Conservation (phyloP, 2,329 filamentous ascomycete species). For the Pseudonectria foliicola region DNA sequence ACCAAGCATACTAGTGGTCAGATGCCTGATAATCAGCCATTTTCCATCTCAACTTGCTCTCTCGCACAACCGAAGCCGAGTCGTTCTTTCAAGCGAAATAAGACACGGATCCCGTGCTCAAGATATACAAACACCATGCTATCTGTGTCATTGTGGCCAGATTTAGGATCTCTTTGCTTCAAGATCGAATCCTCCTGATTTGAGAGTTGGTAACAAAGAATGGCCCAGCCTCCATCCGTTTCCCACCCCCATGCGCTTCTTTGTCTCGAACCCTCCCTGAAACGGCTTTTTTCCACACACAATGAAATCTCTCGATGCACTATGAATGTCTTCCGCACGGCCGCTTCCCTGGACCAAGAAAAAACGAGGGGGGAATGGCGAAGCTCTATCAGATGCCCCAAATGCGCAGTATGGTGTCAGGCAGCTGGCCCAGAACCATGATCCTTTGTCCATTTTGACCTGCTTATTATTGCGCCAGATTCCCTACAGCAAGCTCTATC, state of each 20-base stretch:
- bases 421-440: neutral
- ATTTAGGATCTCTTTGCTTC: slow-evolving; percentile 5
- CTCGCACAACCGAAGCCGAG: too few species aligned
- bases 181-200: neutral
- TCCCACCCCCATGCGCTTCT: slow-evolving; percentile 3
- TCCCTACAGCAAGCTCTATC: too few species aligned
- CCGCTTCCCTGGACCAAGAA: slow-evolving; percentile 1
- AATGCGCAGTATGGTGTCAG: neutral
- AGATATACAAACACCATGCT: slow-evolving; percentile 1
- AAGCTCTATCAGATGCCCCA: too few species aligned
- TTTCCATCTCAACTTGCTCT: too few species aligned
- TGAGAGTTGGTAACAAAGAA: slow-evolving; percentile 15
- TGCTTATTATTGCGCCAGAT: slow-evolving; percentile 13
- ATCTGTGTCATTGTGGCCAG: slow-evolving; percentile 2
- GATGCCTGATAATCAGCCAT: too few species aligned
- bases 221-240: slow-evolving; percentile 3
- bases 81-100: too few species aligned
- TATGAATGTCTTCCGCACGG: neutral
- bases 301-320: slow-evolving; percentile 4
- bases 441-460: slow-evolving; percentile 14
- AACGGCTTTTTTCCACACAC: slow-evolving; percentile 5
- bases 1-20: too few species aligned
- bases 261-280: slow-evolving; percentile 7
- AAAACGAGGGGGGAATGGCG: neutral
- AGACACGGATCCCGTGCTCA: slow-evolving; percentile 1